Evolutionary conservation across 306 rosid genomes (phyloP).

Genomic region (Delonix regia): DNA sequence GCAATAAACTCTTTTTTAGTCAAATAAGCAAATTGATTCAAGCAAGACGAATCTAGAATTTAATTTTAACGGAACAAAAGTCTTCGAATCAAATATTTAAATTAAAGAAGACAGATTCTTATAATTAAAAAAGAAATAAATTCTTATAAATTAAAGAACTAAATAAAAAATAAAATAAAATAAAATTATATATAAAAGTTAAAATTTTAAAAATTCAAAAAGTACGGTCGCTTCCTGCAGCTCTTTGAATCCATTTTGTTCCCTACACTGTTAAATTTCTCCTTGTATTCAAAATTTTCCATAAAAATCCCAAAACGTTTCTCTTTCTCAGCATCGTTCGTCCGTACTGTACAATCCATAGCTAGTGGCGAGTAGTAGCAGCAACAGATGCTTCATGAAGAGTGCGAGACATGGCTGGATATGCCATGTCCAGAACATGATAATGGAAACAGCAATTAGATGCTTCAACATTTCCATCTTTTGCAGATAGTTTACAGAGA

Average conservation of each 20-base stretch:
- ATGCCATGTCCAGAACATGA: constrained; percentile 22
- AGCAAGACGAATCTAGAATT: too few relatives aligned
- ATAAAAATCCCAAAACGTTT: constrained; percentile 38
- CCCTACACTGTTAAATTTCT: constrained; percentile 38
- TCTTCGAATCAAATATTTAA: too few relatives aligned
- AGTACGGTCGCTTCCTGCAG: too few relatives aligned
- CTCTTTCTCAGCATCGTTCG: constrained; percentile 38
- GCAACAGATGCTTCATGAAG: constrained; percentile 33
- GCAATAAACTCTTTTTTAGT: constrained; percentile 49
- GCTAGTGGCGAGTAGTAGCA: background rate
- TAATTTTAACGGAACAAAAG: too few relatives aligned
- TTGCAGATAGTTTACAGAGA: background rate
- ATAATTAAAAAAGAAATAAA: too few relatives aligned
- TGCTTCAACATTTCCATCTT: background rate
- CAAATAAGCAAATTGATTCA: constrained; percentile 45
- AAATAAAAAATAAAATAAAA: too few relatives aligned
- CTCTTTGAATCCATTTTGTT: too few relatives aligned
- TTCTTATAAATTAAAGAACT: too few relatives aligned
- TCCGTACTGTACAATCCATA: constrained; percentile 35
- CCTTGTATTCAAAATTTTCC: constrained; percentile 41
- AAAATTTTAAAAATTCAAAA: too few relatives aligned
- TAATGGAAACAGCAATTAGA: background rate
- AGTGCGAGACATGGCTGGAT: constrained; percentile 33
- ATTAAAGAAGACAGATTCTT: too few relatives aligned
- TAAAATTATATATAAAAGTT: too few relatives aligned